Percentiles rank a stretch among this genome's conserved stretches.
phyloP scores from a whole-genome alignment of 148 eudicot genomes.

The Polygonum aviculare region DNA sequence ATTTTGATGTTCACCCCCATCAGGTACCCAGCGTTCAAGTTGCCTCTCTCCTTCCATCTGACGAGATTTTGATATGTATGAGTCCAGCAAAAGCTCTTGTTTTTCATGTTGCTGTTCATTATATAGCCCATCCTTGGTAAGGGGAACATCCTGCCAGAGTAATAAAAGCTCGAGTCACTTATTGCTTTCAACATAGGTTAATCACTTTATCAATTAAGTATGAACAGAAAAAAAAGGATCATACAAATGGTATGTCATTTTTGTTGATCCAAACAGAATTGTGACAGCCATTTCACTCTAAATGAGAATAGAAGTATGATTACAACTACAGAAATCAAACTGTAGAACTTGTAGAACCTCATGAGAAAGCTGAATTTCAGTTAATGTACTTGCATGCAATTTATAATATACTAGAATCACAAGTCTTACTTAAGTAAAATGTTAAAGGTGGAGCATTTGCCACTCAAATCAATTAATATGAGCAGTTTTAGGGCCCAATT shows the following conservation, averaged over 20 bases:
- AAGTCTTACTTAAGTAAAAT: neutral
- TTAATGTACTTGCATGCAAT: neutral
- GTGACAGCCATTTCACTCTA: neutral
- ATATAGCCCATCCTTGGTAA: conserved; percentile 51
- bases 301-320: neutral
- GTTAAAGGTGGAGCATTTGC: neutral
- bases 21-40: conserved; percentile 88
- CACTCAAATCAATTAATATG: neutral
- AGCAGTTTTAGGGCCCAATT: neutral
- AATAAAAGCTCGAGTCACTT: neutral
- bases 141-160: conserved; percentile 56
- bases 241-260: neutral
- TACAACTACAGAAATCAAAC: neutral
- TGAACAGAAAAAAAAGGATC: neutral
- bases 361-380: neutral
- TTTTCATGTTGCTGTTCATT: conserved; percentile 51
- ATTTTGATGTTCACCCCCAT: conserved; percentile 53
- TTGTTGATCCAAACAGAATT: neutral
- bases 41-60: conserved; percentile 65
- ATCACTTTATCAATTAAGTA: neutral
- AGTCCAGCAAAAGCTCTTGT: conserved; percentile 74
- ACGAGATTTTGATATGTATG: conserved; percentile 72
- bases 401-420: neutral
- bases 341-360: neutral
- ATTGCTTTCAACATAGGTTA: neutral